Evolutionary conservation across 805 yeast species (phyloP).

Genomic region (Lipomyces sp.): DNA sequence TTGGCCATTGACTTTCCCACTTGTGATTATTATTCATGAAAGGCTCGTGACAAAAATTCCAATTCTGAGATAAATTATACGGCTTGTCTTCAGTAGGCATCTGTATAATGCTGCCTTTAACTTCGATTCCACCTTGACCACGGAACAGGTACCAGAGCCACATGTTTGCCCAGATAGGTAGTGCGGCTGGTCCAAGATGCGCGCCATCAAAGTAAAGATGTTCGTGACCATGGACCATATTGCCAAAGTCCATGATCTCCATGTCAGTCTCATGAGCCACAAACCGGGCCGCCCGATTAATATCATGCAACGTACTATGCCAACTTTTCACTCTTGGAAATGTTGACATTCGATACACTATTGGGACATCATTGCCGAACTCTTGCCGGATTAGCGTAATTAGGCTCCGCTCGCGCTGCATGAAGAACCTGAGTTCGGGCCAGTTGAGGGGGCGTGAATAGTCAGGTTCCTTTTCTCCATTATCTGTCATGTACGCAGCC

Average conservation of each 20-base stretch:
- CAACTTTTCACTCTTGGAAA: too few relatives aligned
- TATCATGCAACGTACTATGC: neutral
- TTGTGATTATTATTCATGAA: constrained; percentile 2
- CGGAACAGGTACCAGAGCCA: constrained; percentile 15
- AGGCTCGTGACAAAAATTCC: constrained; percentile 2
- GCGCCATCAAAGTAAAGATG: constrained; percentile 4
- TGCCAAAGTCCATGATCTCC: constrained; percentile 14
- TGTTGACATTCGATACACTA: constrained; percentile 12
- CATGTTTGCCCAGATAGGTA: constrained; percentile 13
- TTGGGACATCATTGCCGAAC: constrained; percentile 22
- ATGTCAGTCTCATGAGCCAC: constrained; percentile 14
- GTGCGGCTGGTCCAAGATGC: constrained; percentile 12
- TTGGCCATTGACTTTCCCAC: neutral
- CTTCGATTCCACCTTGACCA: constrained; percentile 12
- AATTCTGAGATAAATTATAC: neutral
- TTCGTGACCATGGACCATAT: constrained; percentile 1
- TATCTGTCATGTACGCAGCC: too few relatives aligned
- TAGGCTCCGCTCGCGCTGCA: constrained; percentile 12
- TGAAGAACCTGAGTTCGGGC: constrained; percentile 19
- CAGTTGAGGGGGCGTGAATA: constrained; percentile 11
- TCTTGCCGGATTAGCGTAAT: neutral
- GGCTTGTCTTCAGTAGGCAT: neutral
- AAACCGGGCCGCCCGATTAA: constrained; percentile 13
- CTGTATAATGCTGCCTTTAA: constrained; percentile 7
- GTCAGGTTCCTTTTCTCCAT: too few relatives aligned